Evolutionary conservation across 192 early-diverging fungal genomes (phyloP), one percentile per base, ranked within the genome.

Genomic region (Dissophora ornata): DNA sequence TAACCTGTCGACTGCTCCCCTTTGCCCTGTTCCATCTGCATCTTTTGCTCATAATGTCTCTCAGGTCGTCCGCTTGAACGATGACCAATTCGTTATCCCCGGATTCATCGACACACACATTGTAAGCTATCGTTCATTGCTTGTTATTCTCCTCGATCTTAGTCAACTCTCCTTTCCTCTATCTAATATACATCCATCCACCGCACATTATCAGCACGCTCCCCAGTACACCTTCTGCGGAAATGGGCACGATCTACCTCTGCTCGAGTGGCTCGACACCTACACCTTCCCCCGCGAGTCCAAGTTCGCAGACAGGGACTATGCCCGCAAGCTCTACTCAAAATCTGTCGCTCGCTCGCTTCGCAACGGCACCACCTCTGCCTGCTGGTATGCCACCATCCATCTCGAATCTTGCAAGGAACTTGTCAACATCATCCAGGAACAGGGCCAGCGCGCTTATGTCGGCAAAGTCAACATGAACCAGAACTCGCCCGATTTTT

Each of bases 381-480:
- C 92, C 19, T 92, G 89, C 45, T 98, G 95, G 86, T 98, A 89
- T 82, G 95, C 89, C 4, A 97, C 97, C 15, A 93, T 96, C 57
- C 96, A 97, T 55, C 68, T 92, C 19, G 89, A 91, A 19, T 81
- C 92, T 13, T 90, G 87, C 66, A 85, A 91, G 55, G 63, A 83
- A 18, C 84, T 98, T 54, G 95, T 89, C 3, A 84, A 94, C 32
- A 84, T 91, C 25, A 86, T 95, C 48, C 82, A 88, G 36, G 74
- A 84, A 36, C 74, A 84, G n/a, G 97, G 96, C 9, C 97, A 98
- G 80, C 92, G 97, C 57, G 96, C 92, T 21, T 94, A 88, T 71
- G 89, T 98, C 34, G 97, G 97, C 19, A 97, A 97, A 71, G 96
- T 98, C 56, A 95, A 94, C 85, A 98, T 98, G 97, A 95, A 97